Evolutionary conservation across 768 basidiomycete species (phyloP).

Genomic region (Holtermanniella nyarrowii): DNA sequence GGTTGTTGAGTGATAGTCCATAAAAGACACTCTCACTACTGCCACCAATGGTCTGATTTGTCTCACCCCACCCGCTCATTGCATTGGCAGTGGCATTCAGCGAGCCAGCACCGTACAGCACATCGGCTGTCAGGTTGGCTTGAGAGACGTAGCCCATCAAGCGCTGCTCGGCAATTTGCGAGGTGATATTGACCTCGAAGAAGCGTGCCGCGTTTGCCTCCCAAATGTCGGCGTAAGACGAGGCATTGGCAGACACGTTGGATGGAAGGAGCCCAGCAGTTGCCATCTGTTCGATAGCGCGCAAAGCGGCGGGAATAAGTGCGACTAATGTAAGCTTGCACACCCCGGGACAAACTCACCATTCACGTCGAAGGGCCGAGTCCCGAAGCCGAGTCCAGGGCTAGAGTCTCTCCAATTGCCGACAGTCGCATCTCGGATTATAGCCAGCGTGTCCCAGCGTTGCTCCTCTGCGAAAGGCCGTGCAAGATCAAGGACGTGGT

Average conservation of each 20-base stretch:
- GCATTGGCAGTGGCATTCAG: constrained; percentile 8
- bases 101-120: constrained; percentile 29
- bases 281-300: constrained; percentile 40
- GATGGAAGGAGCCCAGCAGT: constrained; percentile 35
- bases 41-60: constrained; percentile 11
- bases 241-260: constrained; percentile 17
- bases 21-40: constrained; percentile 39
- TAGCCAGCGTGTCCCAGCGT: constrained; percentile 38
- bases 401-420: constrained; percentile 48
- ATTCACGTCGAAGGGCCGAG: constrained; percentile 47
- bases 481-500: constrained; percentile 44
- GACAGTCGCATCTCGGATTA: constrained; percentile 44
- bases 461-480: constrained; percentile 41
- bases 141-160: constrained; percentile 42
- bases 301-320: constrained; percentile 44
- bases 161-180: constrained; percentile 33
- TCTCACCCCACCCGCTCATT: constrained; percentile 1
- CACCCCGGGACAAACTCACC: constrained; percentile 7
- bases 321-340: constrained; percentile 22
- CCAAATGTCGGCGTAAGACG: constrained; percentile 37
- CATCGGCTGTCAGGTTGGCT: constrained; percentile 37
- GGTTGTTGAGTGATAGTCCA: constrained; percentile 43
- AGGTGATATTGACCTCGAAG: constrained; percentile 42
- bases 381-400: constrained; percentile 45
- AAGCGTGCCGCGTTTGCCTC: constrained; percentile 40